Evolutionary conservation across 228 moss, liverwort and hornwort species (phyloP).

Genomic region (Sphagnum fallax): DNA sequence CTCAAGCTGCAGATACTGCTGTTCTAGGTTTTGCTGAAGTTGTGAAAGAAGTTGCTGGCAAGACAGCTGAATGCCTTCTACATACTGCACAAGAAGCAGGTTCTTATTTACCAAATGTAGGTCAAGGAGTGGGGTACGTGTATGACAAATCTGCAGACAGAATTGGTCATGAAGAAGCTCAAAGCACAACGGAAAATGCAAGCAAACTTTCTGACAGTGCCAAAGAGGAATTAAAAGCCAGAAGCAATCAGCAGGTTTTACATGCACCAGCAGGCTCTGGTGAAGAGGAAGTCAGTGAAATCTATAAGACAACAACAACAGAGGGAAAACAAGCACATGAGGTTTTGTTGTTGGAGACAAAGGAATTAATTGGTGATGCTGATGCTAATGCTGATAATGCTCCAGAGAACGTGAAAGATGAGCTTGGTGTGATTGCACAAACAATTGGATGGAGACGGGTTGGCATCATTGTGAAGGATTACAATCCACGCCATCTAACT

Average conservation of each 20-base stretch:
- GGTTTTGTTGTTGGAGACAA: background rate
- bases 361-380: background rate
- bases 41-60: background rate
- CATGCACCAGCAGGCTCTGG: no score
- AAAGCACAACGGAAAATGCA: constrained; percentile 5
- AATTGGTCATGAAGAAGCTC: constrained; percentile 7
- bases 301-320: background rate
- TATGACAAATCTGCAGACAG: background rate
- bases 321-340: no score
- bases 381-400: background rate
- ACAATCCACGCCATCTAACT: background rate
- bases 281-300: background rate
- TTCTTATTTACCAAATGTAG: background rate
- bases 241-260: constrained; percentile 1
- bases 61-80: background rate
- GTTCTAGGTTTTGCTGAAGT: background rate
- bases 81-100: background rate
- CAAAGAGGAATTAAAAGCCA: constrained; percentile 12
- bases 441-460: background rate
- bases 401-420: background rate
- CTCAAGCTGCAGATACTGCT: background rate
- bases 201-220: no score
- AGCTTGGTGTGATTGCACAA: background rate
- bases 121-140: background rate
- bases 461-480: background rate